Percentiles rank a stretch among this genome's conserved stretches.
These are phyloP conservation scores for Moricandia moricandioides DNA, from an alignment of 345 rosid species.

Conservation along the genomic window DNA sequence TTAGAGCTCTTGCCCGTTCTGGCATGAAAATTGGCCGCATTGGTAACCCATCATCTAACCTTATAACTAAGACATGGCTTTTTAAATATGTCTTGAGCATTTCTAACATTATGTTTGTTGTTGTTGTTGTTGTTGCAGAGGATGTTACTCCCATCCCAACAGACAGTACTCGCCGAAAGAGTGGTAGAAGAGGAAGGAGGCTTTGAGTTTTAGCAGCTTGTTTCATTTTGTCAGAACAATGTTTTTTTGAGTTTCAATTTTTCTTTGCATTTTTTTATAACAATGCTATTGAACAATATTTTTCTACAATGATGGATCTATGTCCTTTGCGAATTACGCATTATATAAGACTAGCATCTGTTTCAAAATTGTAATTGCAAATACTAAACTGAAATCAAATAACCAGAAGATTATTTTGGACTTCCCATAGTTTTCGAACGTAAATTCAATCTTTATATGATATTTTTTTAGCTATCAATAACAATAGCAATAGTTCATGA, in stretches of 20 bases:
- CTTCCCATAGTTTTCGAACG: too few relatives aligned
- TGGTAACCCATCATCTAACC: slow-evolving; percentile 37
- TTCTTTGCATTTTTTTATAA: too few relatives aligned
- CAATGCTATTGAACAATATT: neutral
- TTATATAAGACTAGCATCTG: neutral
- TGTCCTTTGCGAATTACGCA: neutral
- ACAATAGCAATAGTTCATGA: too few relatives aligned
- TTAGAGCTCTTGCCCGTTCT: slow-evolving; percentile 92
- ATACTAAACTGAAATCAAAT: neutral
- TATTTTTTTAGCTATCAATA: too few relatives aligned
- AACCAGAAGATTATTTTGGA: too few relatives aligned
- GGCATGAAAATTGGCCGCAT: slow-evolving; percentile 96
- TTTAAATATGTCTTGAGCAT: neutral
- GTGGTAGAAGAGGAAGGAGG: neutral
- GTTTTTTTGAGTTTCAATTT: neutral
- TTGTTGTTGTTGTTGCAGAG: neutral
- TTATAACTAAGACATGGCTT: neutral
- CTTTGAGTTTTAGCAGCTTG: neutral
- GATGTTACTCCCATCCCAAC: neutral
- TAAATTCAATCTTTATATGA: too few relatives aligned
- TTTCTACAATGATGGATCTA: neutral
- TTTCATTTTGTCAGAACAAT: neutral
- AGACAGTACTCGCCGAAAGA: neutral
- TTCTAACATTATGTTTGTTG: neutral
- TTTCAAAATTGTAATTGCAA: neutral